Conservation (phyloP, 2,329 filamentous ascomycete species). For the Rutstroemia sp. region DNA sequence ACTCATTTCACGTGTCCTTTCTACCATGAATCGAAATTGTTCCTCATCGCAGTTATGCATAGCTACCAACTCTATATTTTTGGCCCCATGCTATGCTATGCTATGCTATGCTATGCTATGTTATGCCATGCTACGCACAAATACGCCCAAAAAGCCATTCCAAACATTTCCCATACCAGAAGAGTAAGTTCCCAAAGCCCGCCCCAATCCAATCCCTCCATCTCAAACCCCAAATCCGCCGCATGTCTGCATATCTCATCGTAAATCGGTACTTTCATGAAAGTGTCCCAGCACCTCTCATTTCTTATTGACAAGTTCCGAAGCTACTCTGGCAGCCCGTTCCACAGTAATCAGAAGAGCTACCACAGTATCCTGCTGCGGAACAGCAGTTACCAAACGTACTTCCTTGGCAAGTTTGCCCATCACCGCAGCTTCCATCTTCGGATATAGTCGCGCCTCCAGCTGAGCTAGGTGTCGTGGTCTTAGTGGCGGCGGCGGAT, state of each 20-base stretch:
- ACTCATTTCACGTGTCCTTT: too few species aligned
- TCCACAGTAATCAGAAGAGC: neutral
- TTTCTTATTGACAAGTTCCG: constrained; percentile 1
- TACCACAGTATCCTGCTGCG: neutral
- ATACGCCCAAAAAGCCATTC: neutral
- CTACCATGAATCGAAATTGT: too few species aligned
- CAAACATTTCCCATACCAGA: neutral
- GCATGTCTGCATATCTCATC: neutral
- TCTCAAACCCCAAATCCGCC: neutral
- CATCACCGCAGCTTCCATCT: constrained; percentile 6
- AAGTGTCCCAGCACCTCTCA: neutral
- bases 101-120: neutral
- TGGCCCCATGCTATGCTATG: neutral
- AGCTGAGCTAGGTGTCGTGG: neutral
- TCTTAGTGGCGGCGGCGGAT: too few species aligned
- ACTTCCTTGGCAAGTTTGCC: constrained; percentile 4
- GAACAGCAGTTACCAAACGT: constrained; percentile 6
- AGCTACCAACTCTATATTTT: neutral
- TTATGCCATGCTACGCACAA: neutral
- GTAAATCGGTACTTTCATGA: neutral
- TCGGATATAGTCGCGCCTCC: neutral
- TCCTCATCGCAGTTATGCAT: neutral
- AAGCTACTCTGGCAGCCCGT: neutral
- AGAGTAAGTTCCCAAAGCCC: neutral
- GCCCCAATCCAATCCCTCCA: neutral